These are phyloP conservation scores for Blastobotrys americana DNA, from an alignment of 805 yeast genomes.

Conservation along the genomic window DNA sequence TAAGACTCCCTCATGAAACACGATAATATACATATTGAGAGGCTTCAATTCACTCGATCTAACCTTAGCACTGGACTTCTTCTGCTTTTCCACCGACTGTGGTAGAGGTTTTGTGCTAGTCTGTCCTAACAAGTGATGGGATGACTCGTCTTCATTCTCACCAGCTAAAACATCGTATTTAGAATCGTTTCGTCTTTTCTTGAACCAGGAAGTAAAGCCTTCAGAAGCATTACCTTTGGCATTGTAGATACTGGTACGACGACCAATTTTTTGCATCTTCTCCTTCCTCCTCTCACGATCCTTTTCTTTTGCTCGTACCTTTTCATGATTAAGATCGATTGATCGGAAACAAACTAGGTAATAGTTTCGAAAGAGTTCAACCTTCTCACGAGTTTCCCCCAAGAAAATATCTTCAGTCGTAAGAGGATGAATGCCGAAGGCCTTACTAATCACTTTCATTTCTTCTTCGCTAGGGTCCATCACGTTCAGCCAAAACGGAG, in stretches of 20 bases:
- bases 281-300: not conserved
- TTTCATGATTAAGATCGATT: constrained; percentile 50
- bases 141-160: not conserved
- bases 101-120: no score
- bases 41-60: constrained; percentile 49
- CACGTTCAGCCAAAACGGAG: constrained; percentile 92
- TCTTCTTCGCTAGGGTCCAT: constrained; percentile 93
- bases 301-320: not conserved
- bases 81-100: constrained; percentile 4
- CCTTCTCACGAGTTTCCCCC: constrained; percentile 93
- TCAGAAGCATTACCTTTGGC: not conserved
- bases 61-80: constrained; percentile 9
- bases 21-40: constrained; percentile 85
- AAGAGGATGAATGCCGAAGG: constrained; percentile 92
- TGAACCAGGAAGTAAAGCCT: not conserved
- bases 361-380: constrained; percentile 83
- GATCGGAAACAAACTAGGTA: constrained; percentile 87
- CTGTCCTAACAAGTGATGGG: no score
- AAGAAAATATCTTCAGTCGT: constrained; percentile 92
- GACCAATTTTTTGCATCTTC: constrained; percentile 2
- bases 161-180: not conserved
- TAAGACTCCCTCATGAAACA: constrained; percentile 82
- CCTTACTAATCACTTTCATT: constrained; percentile 82
- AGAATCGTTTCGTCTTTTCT: constrained; percentile 2
- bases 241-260: not conserved